These are phyloP conservation scores for Pseudopithomyces maydicus DNA, from an alignment of 2,329 filamentous ascomycete genomes.

Conservation along the genomic window DNA sequence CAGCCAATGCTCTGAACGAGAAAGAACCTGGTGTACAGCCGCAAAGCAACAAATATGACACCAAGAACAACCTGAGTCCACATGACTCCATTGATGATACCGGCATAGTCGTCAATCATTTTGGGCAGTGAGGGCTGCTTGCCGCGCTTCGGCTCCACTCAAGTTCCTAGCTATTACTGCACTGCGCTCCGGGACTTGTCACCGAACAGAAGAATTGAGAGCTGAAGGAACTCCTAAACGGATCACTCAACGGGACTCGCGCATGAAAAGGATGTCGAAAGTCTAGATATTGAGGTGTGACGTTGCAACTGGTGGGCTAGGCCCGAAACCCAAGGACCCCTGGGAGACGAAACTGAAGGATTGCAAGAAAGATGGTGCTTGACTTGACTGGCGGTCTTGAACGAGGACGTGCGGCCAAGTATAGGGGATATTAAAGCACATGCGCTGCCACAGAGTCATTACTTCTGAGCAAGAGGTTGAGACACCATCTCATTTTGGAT, in stretches of 20 bases:
- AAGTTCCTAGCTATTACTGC: background rate
- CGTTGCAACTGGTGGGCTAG: background rate
- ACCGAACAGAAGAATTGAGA: background rate
- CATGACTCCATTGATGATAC: conserved; percentile 35
- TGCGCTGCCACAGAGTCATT: background rate
- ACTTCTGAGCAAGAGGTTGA: background rate
- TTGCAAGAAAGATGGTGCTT: background rate
- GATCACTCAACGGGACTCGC: background rate
- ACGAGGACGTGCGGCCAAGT: background rate
- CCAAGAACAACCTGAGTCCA: conserved; percentile 35
- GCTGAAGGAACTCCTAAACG: background rate
- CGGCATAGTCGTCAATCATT: conserved; percentile 27
- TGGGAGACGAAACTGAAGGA: background rate
- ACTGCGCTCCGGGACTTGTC: background rate
- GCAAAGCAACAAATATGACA: conserved; percentile 27
- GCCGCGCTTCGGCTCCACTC: background rate
- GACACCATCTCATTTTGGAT: background rate
- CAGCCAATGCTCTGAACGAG: conserved; percentile 34
- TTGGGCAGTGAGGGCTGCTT: background rate
- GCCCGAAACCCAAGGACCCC: background rate
- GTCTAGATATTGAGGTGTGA: background rate
- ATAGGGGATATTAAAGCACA: background rate
- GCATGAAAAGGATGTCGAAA: background rate
- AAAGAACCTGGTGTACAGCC: conserved; percentile 34
- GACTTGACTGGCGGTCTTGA: background rate